Percentiles rank a stretch among this genome's conserved stretches.
These are phyloP conservation scores for Abortiporus biennis DNA, from an alignment of 1,284 basidiomycete species.

Conservation along the genomic window DNA sequence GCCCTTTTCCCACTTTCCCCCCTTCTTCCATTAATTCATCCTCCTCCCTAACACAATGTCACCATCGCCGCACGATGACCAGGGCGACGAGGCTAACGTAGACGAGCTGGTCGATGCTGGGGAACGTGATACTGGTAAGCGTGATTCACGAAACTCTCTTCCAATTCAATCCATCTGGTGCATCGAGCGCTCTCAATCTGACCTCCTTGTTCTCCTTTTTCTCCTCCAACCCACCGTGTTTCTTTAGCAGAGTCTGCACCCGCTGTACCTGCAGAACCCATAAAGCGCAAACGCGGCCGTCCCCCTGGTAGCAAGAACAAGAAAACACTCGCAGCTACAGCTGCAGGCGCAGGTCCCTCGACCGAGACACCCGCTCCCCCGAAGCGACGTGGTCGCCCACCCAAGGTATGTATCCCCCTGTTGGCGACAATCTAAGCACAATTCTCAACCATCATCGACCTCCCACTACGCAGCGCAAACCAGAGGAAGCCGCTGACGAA, in stretches of 20 bases:
- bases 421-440: conserved; percentile 10
- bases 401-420: conserved; percentile 47
- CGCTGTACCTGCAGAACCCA: conserved; percentile 17
- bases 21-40: conserved; percentile 27
- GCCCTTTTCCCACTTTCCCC: conserved; percentile 56
- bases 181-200: conserved; percentile 15
- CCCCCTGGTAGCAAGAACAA: conserved; percentile 83
- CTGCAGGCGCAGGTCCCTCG: conserved; percentile 29
- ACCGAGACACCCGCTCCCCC: conserved; percentile 23
- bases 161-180: conserved; percentile 16
- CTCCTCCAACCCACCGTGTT: conserved; percentile 16
- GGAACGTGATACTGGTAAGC: conserved; percentile 29
- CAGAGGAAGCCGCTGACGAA: conserved; percentile 36
- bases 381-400: conserved; percentile 63
- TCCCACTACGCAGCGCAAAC: conserved; percentile 43
- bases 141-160: not conserved
- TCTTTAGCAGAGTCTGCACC: conserved; percentile 12
- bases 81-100: conserved; percentile 30
- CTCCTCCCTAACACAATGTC: conserved; percentile 17
- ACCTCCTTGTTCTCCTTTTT: conserved; percentile 14
- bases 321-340: conserved; percentile 38
- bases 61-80: conserved; percentile 39
- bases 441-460: conserved; percentile 8
- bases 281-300: conserved; percentile 70
- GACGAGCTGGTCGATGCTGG: conserved; percentile 40